phyloP scores from a whole-genome alignment of 495 filamentous ascomycete genomes.

The Chaetomium fimeti region DNA sequence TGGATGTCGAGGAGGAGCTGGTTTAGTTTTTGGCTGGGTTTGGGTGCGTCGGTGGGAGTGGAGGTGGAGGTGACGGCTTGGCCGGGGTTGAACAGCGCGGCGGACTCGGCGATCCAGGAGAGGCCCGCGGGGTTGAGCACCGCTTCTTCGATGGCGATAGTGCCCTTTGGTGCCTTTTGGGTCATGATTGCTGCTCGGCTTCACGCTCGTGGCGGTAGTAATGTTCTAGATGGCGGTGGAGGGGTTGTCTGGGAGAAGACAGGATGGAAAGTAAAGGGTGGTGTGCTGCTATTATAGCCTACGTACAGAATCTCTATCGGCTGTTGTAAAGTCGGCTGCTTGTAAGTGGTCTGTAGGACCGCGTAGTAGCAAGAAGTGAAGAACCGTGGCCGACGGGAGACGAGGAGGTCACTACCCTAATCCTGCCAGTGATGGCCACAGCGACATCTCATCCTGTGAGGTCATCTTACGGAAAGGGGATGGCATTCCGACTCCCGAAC shows the following conservation, averaged over 20 bases:
- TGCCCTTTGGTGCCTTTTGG: conserved; percentile 48
- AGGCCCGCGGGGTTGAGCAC: conserved; percentile 50
- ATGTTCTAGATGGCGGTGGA: background rate
- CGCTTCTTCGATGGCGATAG: conserved; percentile 57
- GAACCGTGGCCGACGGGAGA: too few species aligned
- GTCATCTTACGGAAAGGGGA: conserved; percentile 26
- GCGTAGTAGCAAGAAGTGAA: too few species aligned
- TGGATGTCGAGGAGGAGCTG: conserved; percentile 43
- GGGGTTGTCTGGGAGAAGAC: too few species aligned
- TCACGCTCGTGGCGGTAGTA: background rate
- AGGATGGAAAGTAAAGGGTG: too few species aligned
- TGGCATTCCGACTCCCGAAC: background rate
- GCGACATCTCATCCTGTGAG: background rate
- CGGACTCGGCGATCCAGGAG: conserved; percentile 31
- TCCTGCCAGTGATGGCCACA: too few species aligned
- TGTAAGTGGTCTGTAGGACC: too few species aligned
- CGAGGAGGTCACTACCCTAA: too few species aligned
- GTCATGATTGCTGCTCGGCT: conserved; percentile 27
- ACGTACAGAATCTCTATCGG: too few species aligned
- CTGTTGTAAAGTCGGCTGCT: too few species aligned
- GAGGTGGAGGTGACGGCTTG: conserved; percentile 13
- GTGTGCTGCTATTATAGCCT: too few species aligned
- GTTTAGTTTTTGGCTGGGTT: conserved; percentile 19
- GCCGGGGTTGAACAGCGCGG: conserved; percentile 34
- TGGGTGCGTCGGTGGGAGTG: background rate